Evolutionary conservation across 345 rosid genomes (phyloP), one percentile per base, ranked within the genome.

Genomic region (Aethionema arabicum): DNA sequence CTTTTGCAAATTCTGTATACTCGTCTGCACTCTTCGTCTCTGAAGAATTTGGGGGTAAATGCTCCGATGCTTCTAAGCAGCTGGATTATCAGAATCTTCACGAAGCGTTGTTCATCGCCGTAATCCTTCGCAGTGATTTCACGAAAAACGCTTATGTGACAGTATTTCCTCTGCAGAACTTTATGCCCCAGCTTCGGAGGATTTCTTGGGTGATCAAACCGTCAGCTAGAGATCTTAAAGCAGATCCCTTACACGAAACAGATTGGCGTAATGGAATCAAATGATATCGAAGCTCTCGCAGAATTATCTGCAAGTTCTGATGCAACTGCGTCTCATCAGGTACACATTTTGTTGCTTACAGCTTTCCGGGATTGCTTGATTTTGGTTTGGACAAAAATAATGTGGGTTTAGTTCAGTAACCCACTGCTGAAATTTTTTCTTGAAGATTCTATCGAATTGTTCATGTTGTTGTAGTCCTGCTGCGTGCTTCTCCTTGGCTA

Each of bases 21-120:
- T 69, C 30, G 64, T 59, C 72, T 58, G 35, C 43, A 50, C 57
- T 47, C 58, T 70, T 56, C 68, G 64, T 70, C 14, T 68, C 68
- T 47, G 58, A 36, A 56, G 65, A 33, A 50, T 33, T 42, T 71
- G 53, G 65, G 69, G 70, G 75, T 48, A 55, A 57, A 63, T 70
- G 69, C 59, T 70, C 14, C 39, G 52, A 54, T 40, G 59, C 57
- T 57, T 57, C 65, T 16, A 11, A 46, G 46, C 63, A 55, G 45
- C 52, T 32, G 8, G n/a, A 8, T 16, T 33, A 11, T 33, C 59
- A 56, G 14, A 42, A 32, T 37, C 59, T 52, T 59, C 47, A 51
- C 3, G 30, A 57, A 70, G 52, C 52, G 55, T 40, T 42, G 2
- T 63, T 27, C 68, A 27, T 56, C 47, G 38, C 46, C 35, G 31